Percentiles rank a stretch among this genome's conserved stretches.
Evolutionary conservation across 192 early-diverging fungal genomes (phyloP).

Genomic region (Radiomyces spectabilis): DNA sequence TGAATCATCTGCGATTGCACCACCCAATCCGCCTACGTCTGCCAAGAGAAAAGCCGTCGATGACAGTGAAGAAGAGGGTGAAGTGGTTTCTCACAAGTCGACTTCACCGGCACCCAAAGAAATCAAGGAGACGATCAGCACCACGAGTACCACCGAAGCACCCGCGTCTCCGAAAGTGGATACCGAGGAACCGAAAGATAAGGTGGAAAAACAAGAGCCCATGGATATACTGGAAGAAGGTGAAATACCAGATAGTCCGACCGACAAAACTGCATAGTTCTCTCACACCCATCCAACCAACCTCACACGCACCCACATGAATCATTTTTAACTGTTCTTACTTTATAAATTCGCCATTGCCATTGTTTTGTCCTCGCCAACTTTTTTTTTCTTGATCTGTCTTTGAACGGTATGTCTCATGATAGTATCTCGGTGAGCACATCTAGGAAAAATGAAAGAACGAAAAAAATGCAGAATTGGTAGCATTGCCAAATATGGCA

Average conservation of each 20-base stretch:
- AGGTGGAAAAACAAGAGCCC: neutral
- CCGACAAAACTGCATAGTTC: neutral
- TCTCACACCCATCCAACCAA: neutral
- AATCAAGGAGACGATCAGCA: too few relatives aligned
- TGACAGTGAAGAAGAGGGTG: slow-evolving; percentile 23
- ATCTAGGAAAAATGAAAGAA: too few relatives aligned
- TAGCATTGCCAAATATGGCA: too few relatives aligned
- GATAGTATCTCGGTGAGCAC: neutral
- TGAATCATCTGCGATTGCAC: neutral
- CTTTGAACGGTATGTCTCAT: neutral
- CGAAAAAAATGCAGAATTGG: too few relatives aligned
- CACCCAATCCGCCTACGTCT: neutral
- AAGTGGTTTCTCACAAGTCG: neutral
- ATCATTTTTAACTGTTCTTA: neutral
- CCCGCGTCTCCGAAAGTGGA: neutral
- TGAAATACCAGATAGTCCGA: slow-evolving; percentile 14
- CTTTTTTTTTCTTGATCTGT: neutral
- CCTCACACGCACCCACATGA: too few relatives aligned
- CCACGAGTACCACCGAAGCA: slow-evolving; percentile 2
- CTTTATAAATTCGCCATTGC: neutral
- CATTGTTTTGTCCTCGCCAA: neutral
- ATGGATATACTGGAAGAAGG: slow-evolving; percentile 19
- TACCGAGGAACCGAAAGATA: neutral
- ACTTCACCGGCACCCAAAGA: too few relatives aligned
- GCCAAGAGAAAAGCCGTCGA: neutral